These are phyloP conservation scores for Coniosporium tulheliwenetii DNA, from an alignment of 2,329 filamentous ascomycete genomes.

Conservation along the genomic window DNA sequence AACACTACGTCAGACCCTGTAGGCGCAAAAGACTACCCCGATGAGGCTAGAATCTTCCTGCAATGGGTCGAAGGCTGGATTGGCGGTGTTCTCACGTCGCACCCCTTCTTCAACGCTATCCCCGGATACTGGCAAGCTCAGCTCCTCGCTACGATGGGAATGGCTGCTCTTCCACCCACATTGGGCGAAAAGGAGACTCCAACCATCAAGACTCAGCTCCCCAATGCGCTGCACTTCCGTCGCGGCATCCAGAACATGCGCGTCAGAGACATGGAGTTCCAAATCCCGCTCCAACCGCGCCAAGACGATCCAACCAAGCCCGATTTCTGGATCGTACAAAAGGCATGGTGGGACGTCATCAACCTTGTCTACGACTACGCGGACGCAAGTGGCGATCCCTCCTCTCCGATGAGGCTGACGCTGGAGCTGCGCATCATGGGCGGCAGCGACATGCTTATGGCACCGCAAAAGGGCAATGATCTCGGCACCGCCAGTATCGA, in stretches of 20 bases:
- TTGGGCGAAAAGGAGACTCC: slow-evolving; percentile 11
- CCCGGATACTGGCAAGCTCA: slow-evolving; percentile 7
- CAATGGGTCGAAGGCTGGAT: slow-evolving; percentile 23
- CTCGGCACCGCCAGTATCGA: slow-evolving; percentile 29
- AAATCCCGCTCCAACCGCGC: slow-evolving; percentile 26
- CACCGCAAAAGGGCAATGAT: slow-evolving; percentile 25
- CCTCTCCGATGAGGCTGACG: slow-evolving; percentile 23
- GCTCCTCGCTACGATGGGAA: slow-evolving; percentile 5
- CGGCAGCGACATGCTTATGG: slow-evolving; percentile 26
- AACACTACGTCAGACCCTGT: slow-evolving; percentile 18
- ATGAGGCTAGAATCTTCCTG: slow-evolving; percentile 16
- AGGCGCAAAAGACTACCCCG: slow-evolving; percentile 22
- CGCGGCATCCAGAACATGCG: slow-evolving; percentile 4
- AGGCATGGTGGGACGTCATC: slow-evolving; percentile 36
- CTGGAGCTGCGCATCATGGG: slow-evolving; percentile 31
- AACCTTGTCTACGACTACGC: slow-evolving; percentile 21
- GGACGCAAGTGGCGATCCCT: slow-evolving; percentile 11
- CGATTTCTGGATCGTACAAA: slow-evolving; percentile 27
- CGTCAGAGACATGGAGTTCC: slow-evolving; percentile 11
- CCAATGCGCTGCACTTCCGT: slow-evolving; percentile 32
- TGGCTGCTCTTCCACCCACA: slow-evolving; percentile 11
- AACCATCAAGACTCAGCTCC: slow-evolving; percentile 22
- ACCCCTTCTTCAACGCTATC: slow-evolving; percentile 3
- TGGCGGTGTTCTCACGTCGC: slow-evolving; percentile 17
- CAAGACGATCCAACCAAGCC: slow-evolving; percentile 16